A percentile compares a stretch with the other conserved stretches of the same genome.
Evolutionary conservation across 2,329 filamentous ascomycete genomes (phyloP).

Genomic region (Botrytis sinoallii): DNA sequence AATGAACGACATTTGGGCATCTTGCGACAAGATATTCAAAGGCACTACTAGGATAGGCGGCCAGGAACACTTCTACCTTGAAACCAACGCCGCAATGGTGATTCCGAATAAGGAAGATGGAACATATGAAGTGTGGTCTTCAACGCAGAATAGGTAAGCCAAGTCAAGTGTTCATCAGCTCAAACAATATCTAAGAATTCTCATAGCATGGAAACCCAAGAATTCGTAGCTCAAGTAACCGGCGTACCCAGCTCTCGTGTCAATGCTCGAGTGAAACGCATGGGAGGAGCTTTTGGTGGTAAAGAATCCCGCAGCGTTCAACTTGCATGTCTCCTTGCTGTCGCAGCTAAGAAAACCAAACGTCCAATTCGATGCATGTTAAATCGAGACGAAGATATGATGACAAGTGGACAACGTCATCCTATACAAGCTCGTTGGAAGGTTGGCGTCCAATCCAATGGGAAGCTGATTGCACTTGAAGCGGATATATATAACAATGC

Average conservation of each 20-base stretch:
- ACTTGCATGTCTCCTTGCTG: conserved; percentile 76
- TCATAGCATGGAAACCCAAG: conserved; percentile 72
- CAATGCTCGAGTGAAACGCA: conserved; percentile 82
- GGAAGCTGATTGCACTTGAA: conserved; percentile 83
- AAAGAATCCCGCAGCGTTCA: conserved; percentile 87
- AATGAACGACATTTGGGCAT: conserved; percentile 29
- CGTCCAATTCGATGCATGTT: conserved; percentile 89
- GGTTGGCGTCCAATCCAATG: conserved; percentile 84
- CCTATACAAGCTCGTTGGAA: conserved; percentile 90
- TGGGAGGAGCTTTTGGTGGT: conserved; percentile 91
- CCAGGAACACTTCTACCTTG: conserved; percentile 94
- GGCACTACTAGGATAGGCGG: conserved; percentile 85
- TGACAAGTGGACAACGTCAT: conserved; percentile 85
- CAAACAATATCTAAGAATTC: neutral
- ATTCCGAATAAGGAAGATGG: conserved; percentile 88
- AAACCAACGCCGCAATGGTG: conserved; percentile 80
- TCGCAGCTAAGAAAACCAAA: conserved; percentile 79
- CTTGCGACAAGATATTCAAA: conserved; percentile 51
- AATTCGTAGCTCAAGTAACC: conserved; percentile 78
- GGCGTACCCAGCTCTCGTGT: conserved; percentile 84
- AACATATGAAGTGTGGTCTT: conserved; percentile 88
- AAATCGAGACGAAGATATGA: conserved; percentile 91
- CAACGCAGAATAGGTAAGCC: conserved; percentile 75
- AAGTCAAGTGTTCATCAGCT: neutral
- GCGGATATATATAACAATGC: conserved; percentile 88